Evolutionary conservation across 495 filamentous ascomycete species (phyloP).

Genomic region (Lepraria neglecta): DNA sequence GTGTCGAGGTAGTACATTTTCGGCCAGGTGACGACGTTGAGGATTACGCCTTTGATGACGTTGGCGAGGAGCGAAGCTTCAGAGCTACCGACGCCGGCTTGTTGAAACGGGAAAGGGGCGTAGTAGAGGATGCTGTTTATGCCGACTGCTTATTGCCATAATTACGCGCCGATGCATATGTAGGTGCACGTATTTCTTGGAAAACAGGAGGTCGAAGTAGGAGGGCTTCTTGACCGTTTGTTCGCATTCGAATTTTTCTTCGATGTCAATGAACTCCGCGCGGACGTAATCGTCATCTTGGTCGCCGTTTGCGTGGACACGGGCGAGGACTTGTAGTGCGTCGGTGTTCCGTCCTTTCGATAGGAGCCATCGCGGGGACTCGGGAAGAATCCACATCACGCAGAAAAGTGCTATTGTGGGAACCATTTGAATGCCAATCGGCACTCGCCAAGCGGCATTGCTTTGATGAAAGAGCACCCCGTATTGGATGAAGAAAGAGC

Average conservation of each 20-base stretch:
- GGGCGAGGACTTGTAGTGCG: slow-evolving; percentile 45
- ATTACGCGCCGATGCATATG: slow-evolving; percentile 35
- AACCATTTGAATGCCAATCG: slow-evolving; percentile 39
- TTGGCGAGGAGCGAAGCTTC: slow-evolving; percentile 50
- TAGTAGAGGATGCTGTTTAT: slow-evolving; percentile 37
- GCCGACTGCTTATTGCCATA: slow-evolving; percentile 33
- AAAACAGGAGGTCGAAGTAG: slow-evolving; percentile 30
- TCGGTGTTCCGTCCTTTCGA: slow-evolving; percentile 43
- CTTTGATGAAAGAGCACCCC: slow-evolving; percentile 40
- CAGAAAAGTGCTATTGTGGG: slow-evolving; percentile 40
- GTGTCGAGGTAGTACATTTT: slow-evolving; percentile 54
- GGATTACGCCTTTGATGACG: slow-evolving; percentile 51
- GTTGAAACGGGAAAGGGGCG: slow-evolving; percentile 47
- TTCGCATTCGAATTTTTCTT: slow-evolving; percentile 39
- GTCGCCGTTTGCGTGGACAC: slow-evolving; percentile 45
- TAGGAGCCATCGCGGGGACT: slow-evolving; percentile 56
- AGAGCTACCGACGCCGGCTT: slow-evolving; percentile 46
- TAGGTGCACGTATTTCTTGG: slow-evolving; percentile 28
- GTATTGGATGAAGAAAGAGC: slow-evolving; percentile 41
- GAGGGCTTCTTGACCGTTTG: slow-evolving; percentile 30
- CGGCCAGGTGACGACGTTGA: slow-evolving; percentile 48
- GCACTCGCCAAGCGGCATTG: slow-evolving; percentile 40
- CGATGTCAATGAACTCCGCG: slow-evolving; percentile 40
- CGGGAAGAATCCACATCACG: slow-evolving; percentile 45
- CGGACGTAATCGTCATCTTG: slow-evolving; percentile 41